phyloP scores from a whole-genome alignment of 768 basidiomycete genomes.

The Megacollybia marginata region DNA sequence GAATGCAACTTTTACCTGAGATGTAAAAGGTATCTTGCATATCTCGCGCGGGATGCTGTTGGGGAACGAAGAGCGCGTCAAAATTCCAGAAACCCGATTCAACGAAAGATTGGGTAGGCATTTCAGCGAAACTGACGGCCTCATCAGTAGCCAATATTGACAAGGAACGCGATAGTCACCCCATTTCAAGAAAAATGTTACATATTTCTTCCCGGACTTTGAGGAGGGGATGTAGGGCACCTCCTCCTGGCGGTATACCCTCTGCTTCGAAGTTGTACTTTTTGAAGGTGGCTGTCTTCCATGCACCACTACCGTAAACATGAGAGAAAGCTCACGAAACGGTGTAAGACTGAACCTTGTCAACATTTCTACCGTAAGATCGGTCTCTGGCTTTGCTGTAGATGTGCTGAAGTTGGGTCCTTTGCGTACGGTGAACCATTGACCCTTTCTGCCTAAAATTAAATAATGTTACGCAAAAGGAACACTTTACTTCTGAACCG shows the following conservation, averaged over 20 bases:
- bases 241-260: conserved; percentile 82
- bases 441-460: conserved; percentile 64
- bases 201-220: conserved; percentile 98
- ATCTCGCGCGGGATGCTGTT: conserved; percentile 97
- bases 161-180: conserved; percentile 41
- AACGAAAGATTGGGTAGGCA: conserved; percentile 94
- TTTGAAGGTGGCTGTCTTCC: conserved; percentile 92
- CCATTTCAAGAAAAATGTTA: conserved; percentile 98
- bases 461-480: neutral
- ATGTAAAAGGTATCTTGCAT: conserved; percentile 98
- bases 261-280: conserved; percentile 99
- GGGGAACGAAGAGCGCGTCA: conserved; percentile 95
- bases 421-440: conserved; percentile 89
- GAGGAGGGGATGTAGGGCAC: conserved; percentile 90
- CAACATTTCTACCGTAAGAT: conserved; percentile 93
- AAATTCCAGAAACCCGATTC: conserved; percentile 99
- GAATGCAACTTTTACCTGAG: conserved; percentile 48
- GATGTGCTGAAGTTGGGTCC: conserved; percentile 86
- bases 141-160: conserved; percentile 2
- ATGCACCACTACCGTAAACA: conserved; percentile 60
- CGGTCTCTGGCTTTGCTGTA: conserved; percentile 89
- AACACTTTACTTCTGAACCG: conserved; percentile 61
- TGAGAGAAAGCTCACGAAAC: conserved; percentile 3
- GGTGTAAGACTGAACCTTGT: conserved; percentile 54
- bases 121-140: conserved; percentile 80